A percentile compares a stretch with the other conserved stretches of the same genome.
Evolutionary conservation across 176 grass and related monocot genomes (phyloP).

Genomic region (Eleusine indica): DNA sequence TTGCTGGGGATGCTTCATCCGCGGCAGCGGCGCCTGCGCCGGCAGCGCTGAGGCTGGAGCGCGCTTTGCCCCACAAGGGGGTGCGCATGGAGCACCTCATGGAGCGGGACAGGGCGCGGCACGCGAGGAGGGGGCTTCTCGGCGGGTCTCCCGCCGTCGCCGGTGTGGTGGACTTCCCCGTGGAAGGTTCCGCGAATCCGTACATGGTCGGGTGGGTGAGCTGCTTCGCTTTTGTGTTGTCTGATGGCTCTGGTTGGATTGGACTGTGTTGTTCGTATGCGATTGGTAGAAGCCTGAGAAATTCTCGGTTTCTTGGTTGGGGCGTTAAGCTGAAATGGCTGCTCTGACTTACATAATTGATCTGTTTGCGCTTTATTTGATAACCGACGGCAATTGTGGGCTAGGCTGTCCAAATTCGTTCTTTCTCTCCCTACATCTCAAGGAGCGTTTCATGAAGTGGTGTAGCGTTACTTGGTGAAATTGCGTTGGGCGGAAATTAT

Average conservation of each 20-base stretch:
- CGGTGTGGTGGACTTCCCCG: constrained; percentile 86
- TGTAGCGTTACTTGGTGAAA: neutral
- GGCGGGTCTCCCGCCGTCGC: constrained; percentile 33
- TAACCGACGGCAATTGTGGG: neutral
- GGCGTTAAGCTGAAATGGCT: neutral
- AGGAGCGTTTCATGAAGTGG: neutral
- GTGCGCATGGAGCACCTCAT: constrained; percentile 66
- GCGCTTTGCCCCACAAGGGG: constrained; percentile 64
- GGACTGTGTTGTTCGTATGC: neutral
- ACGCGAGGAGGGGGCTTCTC: constrained; percentile 58
- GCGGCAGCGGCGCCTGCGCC: constrained; percentile 28
- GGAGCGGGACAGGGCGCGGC: constrained; percentile 66
- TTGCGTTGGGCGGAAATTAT: neutral
- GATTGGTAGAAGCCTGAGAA: constrained; percentile 22
- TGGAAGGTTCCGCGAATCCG: constrained; percentile 88
- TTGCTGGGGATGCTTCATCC: neutral
- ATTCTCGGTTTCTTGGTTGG: neutral
- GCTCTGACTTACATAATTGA: neutral
- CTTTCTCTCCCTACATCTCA: neutral
- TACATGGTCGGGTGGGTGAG: constrained; percentile 83
- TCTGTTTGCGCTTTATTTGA: constrained; percentile 23
- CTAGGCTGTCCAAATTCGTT: constrained; percentile 1
- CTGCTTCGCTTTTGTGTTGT: constrained; percentile 31
- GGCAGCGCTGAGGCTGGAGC: constrained; percentile 63
- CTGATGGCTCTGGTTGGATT: neutral